Conservation (phyloP, 345 rosid species). For the Diplotaxis tenuifolia region DNA sequence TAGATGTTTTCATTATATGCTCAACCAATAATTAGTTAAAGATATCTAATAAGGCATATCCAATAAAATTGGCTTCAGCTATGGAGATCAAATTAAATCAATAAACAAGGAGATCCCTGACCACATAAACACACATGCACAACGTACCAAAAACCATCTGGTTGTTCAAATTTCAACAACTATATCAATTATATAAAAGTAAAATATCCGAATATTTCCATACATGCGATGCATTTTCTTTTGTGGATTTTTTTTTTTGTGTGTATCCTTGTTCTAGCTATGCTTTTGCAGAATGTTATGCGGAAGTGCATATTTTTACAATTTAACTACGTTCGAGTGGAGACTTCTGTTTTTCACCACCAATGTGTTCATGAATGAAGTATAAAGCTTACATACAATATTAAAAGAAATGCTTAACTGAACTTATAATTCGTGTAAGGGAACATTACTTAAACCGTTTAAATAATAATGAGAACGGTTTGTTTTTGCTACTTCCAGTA, state of each 20-base stretch:
- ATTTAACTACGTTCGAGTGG: neutral
- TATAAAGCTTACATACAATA: neutral
- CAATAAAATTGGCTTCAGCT: constrained; percentile 11
- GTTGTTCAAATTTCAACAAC: constrained; percentile 35
- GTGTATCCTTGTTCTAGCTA: constrained; percentile 3
- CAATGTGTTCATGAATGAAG: neutral
- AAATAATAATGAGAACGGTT: neutral
- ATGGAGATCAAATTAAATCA: constrained; percentile 1
- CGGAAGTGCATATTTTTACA: neutral
- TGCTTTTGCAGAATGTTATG: neutral
- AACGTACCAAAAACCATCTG: constrained; percentile 27
- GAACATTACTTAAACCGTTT: neutral
- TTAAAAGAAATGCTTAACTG: neutral
- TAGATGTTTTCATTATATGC: neutral
- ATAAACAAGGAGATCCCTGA: constrained; percentile 23
- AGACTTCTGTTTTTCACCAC: neutral
- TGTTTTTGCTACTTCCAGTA: neutral
- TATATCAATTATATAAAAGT: constrained; percentile 9
- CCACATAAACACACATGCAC: constrained; percentile 37
- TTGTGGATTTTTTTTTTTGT: neutral
- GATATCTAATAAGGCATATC: constrained; percentile 3
- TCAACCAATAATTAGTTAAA: neutral
- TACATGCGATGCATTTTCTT: constrained; percentile 23
- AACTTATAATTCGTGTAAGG: neutral
- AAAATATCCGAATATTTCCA: constrained; percentile 13